Conservation (phyloP, 2,329 filamentous ascomycete genomes). For the Epichloe elymi region DNA sequence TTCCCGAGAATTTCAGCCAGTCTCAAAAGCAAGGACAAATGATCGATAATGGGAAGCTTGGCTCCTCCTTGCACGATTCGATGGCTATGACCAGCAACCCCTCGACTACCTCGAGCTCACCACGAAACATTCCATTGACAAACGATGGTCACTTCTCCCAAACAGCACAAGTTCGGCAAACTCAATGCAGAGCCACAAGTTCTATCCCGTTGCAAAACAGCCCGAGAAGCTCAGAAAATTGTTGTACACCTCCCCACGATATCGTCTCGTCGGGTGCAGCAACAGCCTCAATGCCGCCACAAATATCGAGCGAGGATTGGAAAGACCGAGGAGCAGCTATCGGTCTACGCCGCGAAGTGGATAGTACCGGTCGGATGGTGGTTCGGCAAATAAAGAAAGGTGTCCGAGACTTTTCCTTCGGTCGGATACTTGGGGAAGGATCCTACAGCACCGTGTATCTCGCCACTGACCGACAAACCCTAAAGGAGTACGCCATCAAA, state of each 20-base stretch:
- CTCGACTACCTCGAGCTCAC: constrained; percentile 4
- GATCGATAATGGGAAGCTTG: not conserved
- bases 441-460: constrained; percentile 95
- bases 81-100: not conserved
- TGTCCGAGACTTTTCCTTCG: constrained; percentile 92
- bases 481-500: constrained; percentile 96
- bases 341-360: constrained; percentile 67
- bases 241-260: constrained; percentile 6
- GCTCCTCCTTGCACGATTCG: not conserved
- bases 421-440: constrained; percentile 79
- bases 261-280: constrained; percentile 24
- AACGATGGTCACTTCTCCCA: constrained; percentile 9
- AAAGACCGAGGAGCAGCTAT: constrained; percentile 89
- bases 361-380: constrained; percentile 70
- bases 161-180: constrained; percentile 21
- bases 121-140: constrained; percentile 1
- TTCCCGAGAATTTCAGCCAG: not conserved
- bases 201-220: constrained; percentile 62
- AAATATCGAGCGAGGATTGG: constrained; percentile 69
- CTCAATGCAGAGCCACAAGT: constrained; percentile 39
- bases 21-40: not conserved
- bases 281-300: not conserved
- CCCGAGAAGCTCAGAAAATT: constrained; percentile 49
- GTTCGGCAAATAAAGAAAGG: constrained; percentile 87
- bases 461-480: constrained; percentile 82